Conservation (phyloP, 352 stramenopile genomes). For the Pythium sukuiense region DNA sequence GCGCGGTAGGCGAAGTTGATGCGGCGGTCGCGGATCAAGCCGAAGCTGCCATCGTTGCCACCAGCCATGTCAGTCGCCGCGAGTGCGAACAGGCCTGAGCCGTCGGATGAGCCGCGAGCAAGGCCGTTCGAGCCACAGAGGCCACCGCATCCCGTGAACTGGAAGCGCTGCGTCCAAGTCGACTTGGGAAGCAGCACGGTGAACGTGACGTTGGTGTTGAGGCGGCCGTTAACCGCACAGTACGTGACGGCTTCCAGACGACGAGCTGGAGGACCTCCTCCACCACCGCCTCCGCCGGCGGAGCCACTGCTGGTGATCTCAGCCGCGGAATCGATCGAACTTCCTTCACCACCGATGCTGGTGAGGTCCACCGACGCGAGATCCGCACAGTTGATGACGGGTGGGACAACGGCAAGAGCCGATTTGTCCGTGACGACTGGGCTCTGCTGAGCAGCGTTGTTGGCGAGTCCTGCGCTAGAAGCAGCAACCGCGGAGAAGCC, state of each 20-base stretch:
- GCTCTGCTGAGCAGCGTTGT: background rate
- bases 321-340: background rate
- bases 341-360: background rate
- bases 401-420: background rate
- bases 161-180: constrained; percentile 45
- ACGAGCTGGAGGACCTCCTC: background rate
- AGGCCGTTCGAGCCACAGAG: constrained; percentile 38
- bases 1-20: constrained; percentile 39
- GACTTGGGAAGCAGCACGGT: constrained; percentile 34
- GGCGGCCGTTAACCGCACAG: constrained; percentile 30
- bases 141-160: constrained; percentile 40
- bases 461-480: background rate
- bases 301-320: constrained; percentile 24
- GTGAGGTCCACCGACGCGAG: background rate
- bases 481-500: background rate
- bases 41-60: constrained; percentile 33
- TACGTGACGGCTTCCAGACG: constrained; percentile 18
- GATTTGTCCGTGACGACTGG: background rate
- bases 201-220: constrained; percentile 28
- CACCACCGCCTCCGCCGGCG: background rate
- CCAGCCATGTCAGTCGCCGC: constrained; percentile 39
- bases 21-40: constrained; percentile 24
- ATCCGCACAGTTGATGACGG: background rate
- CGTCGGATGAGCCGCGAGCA: constrained; percentile 28
- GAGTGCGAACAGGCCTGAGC: constrained; percentile 34